A percentile compares a stretch with the other conserved stretches of the same genome.
Conservation (phyloP, 768 basidiomycete species). For the Suillus luteus region DNA sequence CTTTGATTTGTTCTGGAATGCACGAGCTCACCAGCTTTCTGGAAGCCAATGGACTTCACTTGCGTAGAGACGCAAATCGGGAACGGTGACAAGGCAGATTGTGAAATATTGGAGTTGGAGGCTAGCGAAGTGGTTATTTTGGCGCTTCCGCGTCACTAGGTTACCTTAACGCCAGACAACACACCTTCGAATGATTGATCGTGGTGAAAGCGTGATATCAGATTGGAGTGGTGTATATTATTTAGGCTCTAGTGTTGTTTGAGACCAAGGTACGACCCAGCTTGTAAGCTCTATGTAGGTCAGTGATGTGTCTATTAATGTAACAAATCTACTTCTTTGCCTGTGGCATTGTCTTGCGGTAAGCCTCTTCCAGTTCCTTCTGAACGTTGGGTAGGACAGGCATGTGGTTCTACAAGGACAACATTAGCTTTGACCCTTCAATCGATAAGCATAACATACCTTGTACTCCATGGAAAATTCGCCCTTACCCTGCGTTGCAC, state of each 20-base stretch:
- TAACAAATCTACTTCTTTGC: conserved; percentile 61
- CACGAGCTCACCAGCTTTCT: conserved; percentile 22
- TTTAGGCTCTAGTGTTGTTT: background rate
- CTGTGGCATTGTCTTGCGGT: conserved; percentile 73
- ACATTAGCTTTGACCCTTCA: conserved; percentile 7
- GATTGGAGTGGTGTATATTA: conserved; percentile 5
- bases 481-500: conserved; percentile 96
- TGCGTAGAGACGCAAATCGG: conserved; percentile 96
- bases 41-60: conserved; percentile 72
- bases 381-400: conserved; percentile 87
- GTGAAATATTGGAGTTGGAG: conserved; percentile 74
- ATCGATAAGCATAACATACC: conserved; percentile 40
- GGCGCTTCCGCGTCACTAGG: conserved; percentile 20
- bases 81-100: conserved; percentile 74
- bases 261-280: background rate
- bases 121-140: conserved; percentile 35
- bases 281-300: conserved; percentile 2
- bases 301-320: conserved; percentile 2
- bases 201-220: background rate
- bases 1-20: conserved; percentile 8
- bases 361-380: conserved; percentile 84
- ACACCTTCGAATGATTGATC: background rate
- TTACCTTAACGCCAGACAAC: background rate
- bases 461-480: conserved; percentile 83
- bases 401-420: conserved; percentile 59